A percentile compares a stretch with the other conserved stretches of the same genome.
These are phyloP conservation scores for Collybia sp. DNA, from an alignment of 768 basidiomycete genomes.

Conservation along the genomic window DNA sequence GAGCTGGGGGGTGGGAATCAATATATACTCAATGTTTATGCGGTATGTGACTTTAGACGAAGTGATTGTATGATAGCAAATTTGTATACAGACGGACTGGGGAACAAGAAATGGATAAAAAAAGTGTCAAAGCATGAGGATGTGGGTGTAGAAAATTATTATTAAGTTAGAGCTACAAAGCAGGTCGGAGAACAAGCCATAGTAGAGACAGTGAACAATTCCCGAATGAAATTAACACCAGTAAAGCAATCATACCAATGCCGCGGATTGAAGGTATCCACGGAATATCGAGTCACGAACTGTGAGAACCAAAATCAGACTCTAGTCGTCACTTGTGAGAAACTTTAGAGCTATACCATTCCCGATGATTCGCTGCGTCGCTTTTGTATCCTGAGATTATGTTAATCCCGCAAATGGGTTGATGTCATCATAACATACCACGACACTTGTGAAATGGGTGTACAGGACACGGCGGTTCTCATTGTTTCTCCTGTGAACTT, in stretches of 20 bases:
- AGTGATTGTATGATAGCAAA: too few species aligned
- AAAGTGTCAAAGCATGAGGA: too few species aligned
- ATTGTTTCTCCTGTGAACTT: conserved; percentile 76
- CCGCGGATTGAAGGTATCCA: conserved; percentile 69
- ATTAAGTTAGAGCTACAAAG: conserved; percentile 6
- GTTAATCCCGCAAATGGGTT: conserved; percentile 1
- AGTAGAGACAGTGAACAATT: conserved; percentile 4
- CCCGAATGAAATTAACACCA: conserved; percentile 1
- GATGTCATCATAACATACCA: conserved; percentile 36
- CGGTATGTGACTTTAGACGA: too few species aligned
- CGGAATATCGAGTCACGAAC: conserved; percentile 75
- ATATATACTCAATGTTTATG: too few species aligned
- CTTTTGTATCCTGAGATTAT: conserved; percentile 63
- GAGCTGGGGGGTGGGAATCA: too few species aligned
- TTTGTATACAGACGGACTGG: too few species aligned
- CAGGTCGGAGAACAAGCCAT: conserved; percentile 4
- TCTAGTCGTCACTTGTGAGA: conserved; percentile 2
- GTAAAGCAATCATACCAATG: conserved; percentile 45
- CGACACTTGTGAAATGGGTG: conserved; percentile 77
- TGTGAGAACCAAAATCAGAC: conserved; percentile 19
- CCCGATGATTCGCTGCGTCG: conserved; percentile 79
- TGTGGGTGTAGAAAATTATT: conserved; percentile 2
- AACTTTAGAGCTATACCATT: conserved; percentile 48
- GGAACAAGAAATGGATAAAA: too few species aligned
- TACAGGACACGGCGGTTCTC: conserved; percentile 78